Percentiles rank a stretch among this genome's conserved stretches.
These are phyloP conservation scores for Spencermartinsiella ligniputridi DNA, from an alignment of 1,139 yeast genomes.

Conservation along the genomic window DNA sequence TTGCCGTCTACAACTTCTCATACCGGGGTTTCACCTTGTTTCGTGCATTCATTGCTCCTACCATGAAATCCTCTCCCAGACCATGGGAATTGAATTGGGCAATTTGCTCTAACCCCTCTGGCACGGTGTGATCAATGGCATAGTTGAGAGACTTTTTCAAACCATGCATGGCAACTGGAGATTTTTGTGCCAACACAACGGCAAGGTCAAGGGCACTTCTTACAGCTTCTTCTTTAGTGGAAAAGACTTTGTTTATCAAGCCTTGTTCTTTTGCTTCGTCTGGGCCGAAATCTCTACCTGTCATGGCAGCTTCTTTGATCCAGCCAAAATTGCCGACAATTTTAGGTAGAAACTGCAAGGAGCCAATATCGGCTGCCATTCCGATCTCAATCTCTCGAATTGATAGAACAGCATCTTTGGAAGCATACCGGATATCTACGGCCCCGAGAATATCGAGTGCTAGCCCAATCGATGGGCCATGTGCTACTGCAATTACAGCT, in stretches of 20 bases:
- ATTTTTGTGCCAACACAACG: conserved; percentile 42
- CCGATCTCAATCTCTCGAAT: conserved; percentile 72
- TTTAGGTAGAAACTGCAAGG: conserved; percentile 62
- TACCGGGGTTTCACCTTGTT: conserved; percentile 31
- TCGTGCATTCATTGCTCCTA: conserved; percentile 30
- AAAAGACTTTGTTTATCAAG: conserved; percentile 46
- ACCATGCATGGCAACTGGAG: conserved; percentile 62
- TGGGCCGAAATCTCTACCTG: conserved; percentile 55
- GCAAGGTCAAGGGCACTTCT: conserved; percentile 51
- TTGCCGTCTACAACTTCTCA: conserved; percentile 23
- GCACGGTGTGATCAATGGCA: conserved; percentile 44
- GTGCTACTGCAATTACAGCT: conserved; percentile 44
- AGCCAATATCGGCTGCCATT: conserved; percentile 76
- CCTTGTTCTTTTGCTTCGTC: conserved; percentile 58
- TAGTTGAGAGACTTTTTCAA: conserved; percentile 56
- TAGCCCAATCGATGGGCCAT: conserved; percentile 52
- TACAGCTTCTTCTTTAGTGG: conserved; percentile 48
- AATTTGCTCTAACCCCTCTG: conserved; percentile 49
- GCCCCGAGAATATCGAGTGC: conserved; percentile 65
- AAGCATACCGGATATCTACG: conserved; percentile 54
- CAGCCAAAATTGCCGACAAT: conserved; percentile 54
- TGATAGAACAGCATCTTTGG: conserved; percentile 51
- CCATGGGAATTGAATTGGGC: conserved; percentile 51
- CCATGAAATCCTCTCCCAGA: conserved; percentile 35
- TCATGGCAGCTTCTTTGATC: conserved; percentile 57